Base-by-base conservation (phyloP, 75 land plant genomes). In the Gnetum montanum region DNA sequence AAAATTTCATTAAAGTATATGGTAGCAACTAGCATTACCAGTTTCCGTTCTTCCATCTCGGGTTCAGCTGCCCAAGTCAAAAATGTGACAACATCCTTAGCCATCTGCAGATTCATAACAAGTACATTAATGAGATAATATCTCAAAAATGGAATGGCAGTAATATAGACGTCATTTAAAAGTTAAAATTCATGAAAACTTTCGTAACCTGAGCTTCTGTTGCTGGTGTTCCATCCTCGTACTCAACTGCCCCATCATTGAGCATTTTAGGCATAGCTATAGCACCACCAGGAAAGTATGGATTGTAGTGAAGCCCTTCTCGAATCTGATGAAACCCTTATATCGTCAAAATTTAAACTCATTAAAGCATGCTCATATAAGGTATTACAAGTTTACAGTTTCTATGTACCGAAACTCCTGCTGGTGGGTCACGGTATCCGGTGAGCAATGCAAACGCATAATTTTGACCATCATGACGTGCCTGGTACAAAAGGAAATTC, bases 261-360 rank as follows among this genome's bases (percentile, higher is more conserved):
- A 92, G 85, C 95, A 92, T 89, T 67, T 92, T 81, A 18, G 98
- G 98, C 98, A 92, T 92, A 6, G 96, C 96, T 66, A 92, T 92
- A 2, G 97, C 97, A 25, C 97, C 97, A 1, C 97, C 97, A 46
- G 90, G 80, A 59, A 92, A 92, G 58, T 89, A 92, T 31, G 98
- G 96, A 60, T 89, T 92, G 58, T 89, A 92, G 49, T 92, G 79
- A 64, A 92, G 60, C 4, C 97, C 97, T 49, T 92, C 97, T 24
- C 95, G 66, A 26, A 88, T 70, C 93, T 88, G 58, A n/a, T n/a
- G n/a, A n/a, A n/a, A n/a, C n/a, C n/a, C n/a, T n/a, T n/a, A n/a
- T n/a, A n/a, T n/a, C n/a, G n/a, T n/a, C n/a, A n/a, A n/a, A n/a
- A n/a, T n/a, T n/a, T n/a, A n/a, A n/a, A n/a, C n/a, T n/a, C n/a